Percentiles rank a stretch among this genome's conserved stretches.
phyloP scores from a whole-genome alignment of 2,329 filamentous ascomycete species.

The Calonectria naviculata region DNA sequence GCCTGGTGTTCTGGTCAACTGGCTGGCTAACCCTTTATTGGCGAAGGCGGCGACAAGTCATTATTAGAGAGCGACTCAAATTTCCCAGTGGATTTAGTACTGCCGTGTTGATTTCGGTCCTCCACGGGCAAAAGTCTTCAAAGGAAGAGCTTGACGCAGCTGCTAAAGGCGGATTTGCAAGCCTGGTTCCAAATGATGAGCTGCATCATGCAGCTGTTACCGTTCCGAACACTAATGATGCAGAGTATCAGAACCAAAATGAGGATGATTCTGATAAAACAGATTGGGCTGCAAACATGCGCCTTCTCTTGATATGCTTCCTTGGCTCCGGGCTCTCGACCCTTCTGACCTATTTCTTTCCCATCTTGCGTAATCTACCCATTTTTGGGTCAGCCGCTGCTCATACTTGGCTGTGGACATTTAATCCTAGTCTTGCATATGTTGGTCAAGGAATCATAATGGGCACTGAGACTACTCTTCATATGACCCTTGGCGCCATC shows the following conservation, averaged over 20 bases:
- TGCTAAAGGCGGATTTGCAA: constrained; percentile 54
- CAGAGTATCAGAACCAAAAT: constrained; percentile 47
- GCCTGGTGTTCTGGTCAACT: constrained; percentile 2
- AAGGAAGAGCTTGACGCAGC: constrained; percentile 48
- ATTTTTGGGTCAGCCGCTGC: constrained; percentile 83
- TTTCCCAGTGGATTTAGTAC: constrained; percentile 98
- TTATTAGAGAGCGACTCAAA: constrained; percentile 90
- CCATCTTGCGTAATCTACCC: constrained; percentile 85
- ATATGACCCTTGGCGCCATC: constrained; percentile 92
- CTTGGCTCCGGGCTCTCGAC: constrained; percentile 75
- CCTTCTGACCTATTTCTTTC: constrained; percentile 89
- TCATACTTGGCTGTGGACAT: constrained; percentile 88
- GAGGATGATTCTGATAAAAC: constrained; percentile 42
- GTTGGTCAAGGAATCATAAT: constrained; percentile 98
- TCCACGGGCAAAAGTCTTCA: constrained; percentile 72
- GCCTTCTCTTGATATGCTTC: constrained; percentile 68
- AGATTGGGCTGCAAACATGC: constrained; percentile 61
- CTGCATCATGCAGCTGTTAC: constrained; percentile 33
- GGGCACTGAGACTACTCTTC: constrained; percentile 93
- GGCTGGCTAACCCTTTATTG: background rate
- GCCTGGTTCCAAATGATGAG: constrained; percentile 50
- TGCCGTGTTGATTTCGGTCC: constrained; percentile 88
- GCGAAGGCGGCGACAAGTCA: constrained; percentile 81
- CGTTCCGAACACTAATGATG: constrained; percentile 35
- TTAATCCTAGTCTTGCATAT: constrained; percentile 98